Percentiles rank a stretch among this genome's conserved stretches.
Evolutionary conservation across 2,329 filamentous ascomycete species (phyloP).

Genomic region (Diaporthe destruens): DNA sequence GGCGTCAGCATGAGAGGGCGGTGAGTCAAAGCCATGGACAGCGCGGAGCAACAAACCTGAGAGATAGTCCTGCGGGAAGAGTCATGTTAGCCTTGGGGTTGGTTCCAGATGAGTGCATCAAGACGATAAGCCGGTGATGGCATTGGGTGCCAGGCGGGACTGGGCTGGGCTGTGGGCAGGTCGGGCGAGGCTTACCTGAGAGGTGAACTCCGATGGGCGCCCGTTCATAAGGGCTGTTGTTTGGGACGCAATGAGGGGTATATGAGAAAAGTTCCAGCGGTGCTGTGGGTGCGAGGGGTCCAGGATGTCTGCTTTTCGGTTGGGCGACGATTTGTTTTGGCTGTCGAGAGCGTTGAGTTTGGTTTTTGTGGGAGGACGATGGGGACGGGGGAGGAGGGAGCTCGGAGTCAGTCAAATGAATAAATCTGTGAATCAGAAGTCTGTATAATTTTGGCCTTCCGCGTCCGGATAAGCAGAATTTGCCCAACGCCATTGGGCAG

Average conservation of each 20-base stretch:
- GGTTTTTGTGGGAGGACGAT: conserved; percentile 29
- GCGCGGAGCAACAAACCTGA: conserved; percentile 69
- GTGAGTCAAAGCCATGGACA: conserved; percentile 55
- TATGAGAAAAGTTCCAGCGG: conserved; percentile 41
- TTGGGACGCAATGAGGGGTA: conserved; percentile 47
- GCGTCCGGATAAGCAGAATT: conserved; percentile 36
- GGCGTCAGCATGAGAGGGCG: conserved; percentile 53
- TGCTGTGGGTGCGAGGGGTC: conserved; percentile 39
- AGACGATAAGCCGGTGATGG: neutral
- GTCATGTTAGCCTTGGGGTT: conserved; percentile 56
- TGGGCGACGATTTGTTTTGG: conserved; percentile 20
- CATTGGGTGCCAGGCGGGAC: neutral
- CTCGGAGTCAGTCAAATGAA: conserved; percentile 32
- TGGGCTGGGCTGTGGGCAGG: neutral
- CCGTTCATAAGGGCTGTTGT: conserved; percentile 85
- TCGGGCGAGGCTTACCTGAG: conserved; percentile 72
- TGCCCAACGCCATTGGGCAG: conserved; percentile 32
- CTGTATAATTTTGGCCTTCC: conserved; percentile 31
- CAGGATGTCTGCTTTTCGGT: conserved; percentile 6
- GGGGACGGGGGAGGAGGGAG: conserved; percentile 9
- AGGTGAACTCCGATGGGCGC: conserved; percentile 87
- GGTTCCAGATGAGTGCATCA: conserved; percentile 30
- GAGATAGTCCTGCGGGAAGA: conserved; percentile 74
- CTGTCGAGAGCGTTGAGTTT: conserved; percentile 24
- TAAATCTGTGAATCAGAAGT: conserved; percentile 32